Evolutionary conservation across 108 stramenopile genomes (phyloP), one percentile per base, ranked within the genome.

Genomic region (Stephanodiscus triporus): DNA sequence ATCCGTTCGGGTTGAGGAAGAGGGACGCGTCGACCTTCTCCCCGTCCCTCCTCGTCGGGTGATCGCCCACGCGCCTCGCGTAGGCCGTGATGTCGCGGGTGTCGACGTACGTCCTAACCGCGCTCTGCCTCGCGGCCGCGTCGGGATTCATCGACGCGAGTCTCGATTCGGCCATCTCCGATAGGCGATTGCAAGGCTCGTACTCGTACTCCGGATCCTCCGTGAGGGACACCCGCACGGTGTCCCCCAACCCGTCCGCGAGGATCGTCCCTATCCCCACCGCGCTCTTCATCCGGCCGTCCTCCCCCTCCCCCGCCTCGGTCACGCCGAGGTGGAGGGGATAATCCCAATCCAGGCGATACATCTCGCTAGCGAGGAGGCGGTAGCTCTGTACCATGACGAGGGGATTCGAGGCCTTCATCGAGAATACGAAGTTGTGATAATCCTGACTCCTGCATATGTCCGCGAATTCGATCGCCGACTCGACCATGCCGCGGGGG

Each of bases 351-450:
- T 85, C 93, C 38, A 93, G 66, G 66, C 93, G 85, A 78, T 97
- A 97, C 87, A 88, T 86, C 73, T 96, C 94, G 3, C 95, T 94
- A 26, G 96, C 95, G 59, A 97, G 82, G 50, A 97, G 82, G 65
- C 97, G 93, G 81, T 97, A 97, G 34, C 87, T 88, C 75, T 98
- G 97, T 19, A 97, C 96, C 97, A 98, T 98, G 57, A 98, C 97
- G 62, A 98, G 75, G n/a, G 97, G 97, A 59, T 98, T 98, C 57
- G 91, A 93, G 13, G 97, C 94, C 88, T 98, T 98, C 97, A 98
- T 98, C 63, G 95, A 96, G 72, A 98, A 98, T 71, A 98, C 94
- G 84, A 98, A 98, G 88, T 98, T 98, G 92, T 98, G 97, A 77
- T 73, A 98, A 65, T 98, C 94, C 75, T 95, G 87, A 40, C 79